Evolutionary conservation across 1,139 yeast species (phyloP).

Genomic region (Debaryomyces subglobosus): DNA sequence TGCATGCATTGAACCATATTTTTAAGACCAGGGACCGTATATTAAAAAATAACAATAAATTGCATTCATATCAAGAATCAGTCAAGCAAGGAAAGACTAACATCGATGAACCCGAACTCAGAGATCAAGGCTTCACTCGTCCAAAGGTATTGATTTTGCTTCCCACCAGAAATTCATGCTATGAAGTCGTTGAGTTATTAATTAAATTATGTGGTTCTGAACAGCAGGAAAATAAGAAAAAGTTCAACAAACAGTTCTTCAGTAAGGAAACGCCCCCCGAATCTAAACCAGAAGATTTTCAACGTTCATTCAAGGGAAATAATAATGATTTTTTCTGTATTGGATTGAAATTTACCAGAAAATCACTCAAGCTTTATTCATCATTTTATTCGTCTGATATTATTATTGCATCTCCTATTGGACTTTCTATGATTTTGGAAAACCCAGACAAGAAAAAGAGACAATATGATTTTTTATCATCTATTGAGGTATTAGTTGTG

Average conservation of each 20-base stretch:
- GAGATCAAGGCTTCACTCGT: slow-evolving; percentile 95
- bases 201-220: slow-evolving; percentile 66
- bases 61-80: slow-evolving; percentile 49
- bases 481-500: slow-evolving; percentile 77
- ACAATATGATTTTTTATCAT: slow-evolving; percentile 75
- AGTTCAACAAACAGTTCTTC: slow-evolving; percentile 72
- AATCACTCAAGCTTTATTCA: slow-evolving; percentile 79
- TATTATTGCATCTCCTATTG: slow-evolving; percentile 90
- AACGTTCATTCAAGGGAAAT: slow-evolving; percentile 80
- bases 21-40: slow-evolving; percentile 84
- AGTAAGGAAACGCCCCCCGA: slow-evolving; percentile 55
- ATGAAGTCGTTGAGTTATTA: slow-evolving; percentile 65
- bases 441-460: slow-evolving; percentile 61
- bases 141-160: slow-evolving; percentile 83
- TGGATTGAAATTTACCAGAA: slow-evolving; percentile 88
- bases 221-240: slow-evolving; percentile 79
- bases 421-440: slow-evolving; percentile 78
- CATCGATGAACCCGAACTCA: slow-evolving; percentile 57
- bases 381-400: slow-evolving; percentile 86
- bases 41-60: slow-evolving; percentile 69
- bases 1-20: slow-evolving; percentile 83
- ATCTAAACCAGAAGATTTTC: slow-evolving; percentile 82
- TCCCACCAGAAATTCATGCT: slow-evolving; percentile 84
- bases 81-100: slow-evolving; percentile 39
- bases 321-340: slow-evolving; percentile 89